Percentiles rank a stretch among this genome's conserved stretches.
Conservation (phyloP, 2,329 filamentous ascomycete genomes). For the Ophiostoma montium region DNA sequence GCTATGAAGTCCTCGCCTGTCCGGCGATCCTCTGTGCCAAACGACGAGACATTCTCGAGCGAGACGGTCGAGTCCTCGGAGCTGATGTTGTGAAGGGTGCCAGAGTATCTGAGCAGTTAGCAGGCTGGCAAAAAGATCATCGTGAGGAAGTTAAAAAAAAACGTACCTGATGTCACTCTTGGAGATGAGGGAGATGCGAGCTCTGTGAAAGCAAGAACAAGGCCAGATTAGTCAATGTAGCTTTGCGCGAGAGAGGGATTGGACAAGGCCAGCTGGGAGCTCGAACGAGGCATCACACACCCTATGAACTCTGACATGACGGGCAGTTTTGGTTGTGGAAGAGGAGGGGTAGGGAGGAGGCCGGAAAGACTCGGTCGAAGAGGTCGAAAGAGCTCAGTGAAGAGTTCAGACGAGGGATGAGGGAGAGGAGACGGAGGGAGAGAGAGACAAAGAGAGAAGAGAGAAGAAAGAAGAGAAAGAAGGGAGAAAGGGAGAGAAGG, state of each 20-base stretch:
- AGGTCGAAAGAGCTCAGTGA: background rate
- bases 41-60: slow-evolving; percentile 88
- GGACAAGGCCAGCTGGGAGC: background rate
- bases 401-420: background rate
- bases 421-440: background rate
- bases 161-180: slow-evolving; percentile 13
- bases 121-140: background rate
- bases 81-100: slow-evolving; percentile 94
- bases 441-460: background rate
- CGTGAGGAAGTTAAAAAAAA: background rate
- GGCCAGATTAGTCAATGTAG: background rate
- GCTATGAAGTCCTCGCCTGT: slow-evolving; percentile 70
- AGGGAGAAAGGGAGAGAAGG: background rate
- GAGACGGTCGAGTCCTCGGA: slow-evolving; percentile 94
- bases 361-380: background rate
- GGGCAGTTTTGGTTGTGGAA: background rate
- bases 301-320: slow-evolving; percentile 14
- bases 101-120: slow-evolving; percentile 61
- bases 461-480: background rate
- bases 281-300: slow-evolving; percentile 4
- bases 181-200: slow-evolving; percentile 14
- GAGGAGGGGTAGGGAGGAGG: background rate
- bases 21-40: slow-evolving; percentile 80
- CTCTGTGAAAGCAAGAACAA: slow-evolving; percentile 7
- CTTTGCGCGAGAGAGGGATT: background rate